Evolutionary conservation across 169 alveolate genomes (phyloP), one percentile per base, ranked within the genome.

Genomic region (Eimeria nieschulzi): DNA sequence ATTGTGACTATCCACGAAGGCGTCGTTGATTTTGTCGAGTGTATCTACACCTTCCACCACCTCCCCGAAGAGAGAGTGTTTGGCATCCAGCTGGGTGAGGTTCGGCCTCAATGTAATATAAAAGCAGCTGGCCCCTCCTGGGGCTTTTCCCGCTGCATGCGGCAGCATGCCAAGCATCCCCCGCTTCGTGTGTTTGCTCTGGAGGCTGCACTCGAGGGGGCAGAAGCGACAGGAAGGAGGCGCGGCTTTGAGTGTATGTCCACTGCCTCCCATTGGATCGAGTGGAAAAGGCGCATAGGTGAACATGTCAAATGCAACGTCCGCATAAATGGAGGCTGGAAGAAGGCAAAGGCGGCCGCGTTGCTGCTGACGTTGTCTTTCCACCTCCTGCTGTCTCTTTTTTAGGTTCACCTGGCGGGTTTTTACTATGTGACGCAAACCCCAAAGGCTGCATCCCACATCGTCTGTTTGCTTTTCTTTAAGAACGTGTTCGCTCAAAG

Each of bases 41-140:
- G 76, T 54, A 21, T 88, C 94, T 17, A 83, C 39, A 10, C 61
- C 99, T 98, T 97, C 99, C 54, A 94, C 95, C 15, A 98, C 97
- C 64, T 92, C 83, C 23, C 99, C 99, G 87, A 98, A 97, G 46
- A 97, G 94, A 0, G 98, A 95, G 64, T 97, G 95, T 0, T 95
- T 95, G 79, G 96, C 97, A 72, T 87, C 93, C 80, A 97, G 94
- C 73, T 93, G 83, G 33, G 72, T 46, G 46, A 96, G 87, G 79
- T 94, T 94, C 17, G 95, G 94, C 56, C 95, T 88, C 51, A 98
- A 94, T 9, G 99, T 97, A n/a, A 97, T 94, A 92, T 96, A 97
- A 92, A 98, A 97, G 70, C 95, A 94, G 8, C 97, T 94, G 2
- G 95, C 92, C 59, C 83, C 75, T 21, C 92, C 83, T 21, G 85